Percentiles rank a stretch among this genome's conserved stretches.
These are phyloP conservation scores for Chrysosporium keratinophilum DNA, from an alignment of 2,329 filamentous ascomycete genomes.

Conservation along the genomic window DNA sequence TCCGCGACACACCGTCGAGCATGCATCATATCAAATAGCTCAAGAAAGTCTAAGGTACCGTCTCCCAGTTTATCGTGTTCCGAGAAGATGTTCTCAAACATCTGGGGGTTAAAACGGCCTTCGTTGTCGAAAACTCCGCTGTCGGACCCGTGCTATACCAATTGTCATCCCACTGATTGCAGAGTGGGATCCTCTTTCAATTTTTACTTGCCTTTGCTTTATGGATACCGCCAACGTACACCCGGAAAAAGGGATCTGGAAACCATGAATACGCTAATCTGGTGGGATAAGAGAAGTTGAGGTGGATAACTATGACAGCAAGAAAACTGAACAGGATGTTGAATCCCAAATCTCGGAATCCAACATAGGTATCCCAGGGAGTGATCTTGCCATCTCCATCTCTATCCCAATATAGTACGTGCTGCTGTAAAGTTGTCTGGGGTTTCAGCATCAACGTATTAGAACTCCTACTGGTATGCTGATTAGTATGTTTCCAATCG, in stretches of 20 bases:
- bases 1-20: constrained; percentile 35
- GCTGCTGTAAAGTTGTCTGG: constrained; percentile 38
- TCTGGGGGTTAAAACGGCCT: constrained; percentile 41
- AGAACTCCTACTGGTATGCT: constrained; percentile 7
- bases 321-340: constrained; percentile 35
- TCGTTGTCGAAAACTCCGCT: constrained; percentile 41
- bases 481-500: not conserved
- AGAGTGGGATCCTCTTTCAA: not conserved
- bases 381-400: constrained; percentile 46
- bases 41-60: not conserved
- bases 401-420: constrained; percentile 44
- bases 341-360: constrained; percentile 41
- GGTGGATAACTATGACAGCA: constrained; percentile 41
- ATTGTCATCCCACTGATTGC: not conserved
- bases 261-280: constrained; percentile 26
- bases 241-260: constrained; percentile 36
- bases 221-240: constrained; percentile 26
- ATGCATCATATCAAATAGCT: constrained; percentile 15
- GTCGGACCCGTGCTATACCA: constrained; percentile 35
- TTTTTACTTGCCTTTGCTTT: constrained; percentile 23
- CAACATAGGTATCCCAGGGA: constrained; percentile 42
- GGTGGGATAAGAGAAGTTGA: constrained; percentile 43
- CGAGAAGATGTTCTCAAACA: constrained; percentile 43
- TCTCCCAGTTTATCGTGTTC: constrained; percentile 38
- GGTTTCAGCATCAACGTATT: constrained; percentile 18